Evolutionary conservation across 2,329 filamentous ascomycete species (phyloP), one percentile per base, ranked within the genome.

Genomic region (Elsinoe batatas): DNA sequence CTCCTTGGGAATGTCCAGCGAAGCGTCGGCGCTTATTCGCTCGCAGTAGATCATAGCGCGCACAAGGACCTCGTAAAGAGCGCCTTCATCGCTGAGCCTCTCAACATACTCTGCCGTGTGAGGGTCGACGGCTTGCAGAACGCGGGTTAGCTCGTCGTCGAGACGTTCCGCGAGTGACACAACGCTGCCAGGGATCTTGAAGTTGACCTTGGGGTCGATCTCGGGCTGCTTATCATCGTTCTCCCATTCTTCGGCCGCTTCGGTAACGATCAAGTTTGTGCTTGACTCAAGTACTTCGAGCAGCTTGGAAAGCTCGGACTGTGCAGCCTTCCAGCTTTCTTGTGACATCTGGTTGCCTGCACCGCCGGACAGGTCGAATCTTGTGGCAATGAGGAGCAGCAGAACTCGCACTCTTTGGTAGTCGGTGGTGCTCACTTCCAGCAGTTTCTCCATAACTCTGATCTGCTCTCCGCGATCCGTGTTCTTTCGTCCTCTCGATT

Each of bases 71-170:
- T 88, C 90, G 78, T 98, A 98, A 53, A 98, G 78, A 49, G 85
- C 77, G 60, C 85, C 86, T 76, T 98, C 93, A 65, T 98, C 93
- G 56, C 87, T 86, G 58, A 98, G 76, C 58, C 94, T 83, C 70
- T 98, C 93, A 60, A 98, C 95, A 69, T 98, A 98, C 75, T 98
- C 93, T 30, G 93, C 93, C 38, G 93, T 98, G 74, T 98, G 93
- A 57, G 93, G 94, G 70, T 98, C 93, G 67, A 98, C 96, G 72
- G 85, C 88, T 73, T 98, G 93, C 53, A 98, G 79, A n/a, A 93
- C 96, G 64, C 93, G 85, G 59, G 88, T 95, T 61, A 98, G 87
- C 76, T 98, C 94, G 67, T 98, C 93, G 66, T 98, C 93, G 17
- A 98, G 81, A 67, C 93, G 82, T 79, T 98, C 93, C 32, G 95